A percentile compares a stretch with the other conserved stretches of the same genome.
phyloP scores from a whole-genome alignment of 179 eudicot genomes.

The Corrigiola litoralis region DNA sequence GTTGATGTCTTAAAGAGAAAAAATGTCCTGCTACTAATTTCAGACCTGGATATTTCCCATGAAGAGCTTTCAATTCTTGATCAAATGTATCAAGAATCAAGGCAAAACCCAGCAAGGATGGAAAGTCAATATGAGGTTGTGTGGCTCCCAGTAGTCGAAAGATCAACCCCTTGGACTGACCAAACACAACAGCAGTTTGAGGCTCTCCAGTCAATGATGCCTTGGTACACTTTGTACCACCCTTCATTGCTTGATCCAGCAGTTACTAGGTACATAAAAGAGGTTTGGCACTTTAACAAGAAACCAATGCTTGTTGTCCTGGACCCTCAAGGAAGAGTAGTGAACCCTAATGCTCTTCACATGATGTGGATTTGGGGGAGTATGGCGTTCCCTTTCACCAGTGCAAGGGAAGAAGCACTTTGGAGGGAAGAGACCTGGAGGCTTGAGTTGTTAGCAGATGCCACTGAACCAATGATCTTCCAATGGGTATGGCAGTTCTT shows the following conservation, averaged over 20 bases:
- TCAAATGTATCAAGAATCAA: conserved; percentile 48
- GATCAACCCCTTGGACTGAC: conserved; percentile 32
- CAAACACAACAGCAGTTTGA: conserved; percentile 34
- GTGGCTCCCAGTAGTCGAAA: conserved; percentile 58
- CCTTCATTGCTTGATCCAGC: conserved; percentile 52
- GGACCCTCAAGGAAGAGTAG: conserved; percentile 58
- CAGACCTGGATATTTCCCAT: conserved; percentile 52
- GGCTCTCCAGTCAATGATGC: conserved; percentile 41
- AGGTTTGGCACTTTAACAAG: conserved; percentile 51
- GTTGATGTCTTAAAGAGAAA: conserved; percentile 43
- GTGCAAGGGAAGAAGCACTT: conserved; percentile 46
- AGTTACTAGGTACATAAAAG: conserved; percentile 46
- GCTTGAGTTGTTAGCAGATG: conserved; percentile 51
- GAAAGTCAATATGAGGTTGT: conserved; percentile 58
- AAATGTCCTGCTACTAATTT: conserved; percentile 51
- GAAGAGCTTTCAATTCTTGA: conserved; percentile 58
- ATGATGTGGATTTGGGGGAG: conserved; percentile 86
- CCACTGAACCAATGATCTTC: conserved; percentile 47
- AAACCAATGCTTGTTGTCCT: conserved; percentile 60
- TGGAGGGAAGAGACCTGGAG: conserved; percentile 68
- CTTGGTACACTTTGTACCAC: conserved; percentile 51
- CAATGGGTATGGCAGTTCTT: conserved; percentile 42
- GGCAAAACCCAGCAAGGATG: conserved; percentile 29
- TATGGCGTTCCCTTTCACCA: conserved; percentile 63
- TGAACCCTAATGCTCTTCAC: conserved; percentile 53